phyloP scores from a whole-genome alignment of 805 yeast genomes.

The Tetrapisispora arboricola region DNA sequence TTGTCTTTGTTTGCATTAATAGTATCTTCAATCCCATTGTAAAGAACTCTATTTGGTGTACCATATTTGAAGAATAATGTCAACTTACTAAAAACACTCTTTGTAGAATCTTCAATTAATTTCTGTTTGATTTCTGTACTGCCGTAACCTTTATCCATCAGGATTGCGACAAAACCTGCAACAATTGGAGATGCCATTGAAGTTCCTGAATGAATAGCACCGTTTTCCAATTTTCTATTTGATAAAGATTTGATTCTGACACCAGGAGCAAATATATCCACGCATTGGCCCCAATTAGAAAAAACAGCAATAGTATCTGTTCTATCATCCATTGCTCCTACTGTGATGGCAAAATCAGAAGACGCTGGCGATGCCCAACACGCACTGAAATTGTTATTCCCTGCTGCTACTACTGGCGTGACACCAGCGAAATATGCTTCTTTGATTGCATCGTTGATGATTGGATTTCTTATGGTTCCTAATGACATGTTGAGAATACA shows the following conservation, averaged over 20 bases:
- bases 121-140: conserved; percentile 33
- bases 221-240: conserved; percentile 14
- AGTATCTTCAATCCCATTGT: conserved; percentile 27
- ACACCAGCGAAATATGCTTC: conserved; percentile 69
- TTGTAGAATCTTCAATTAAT: conserved; percentile 38
- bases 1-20: conserved; percentile 26
- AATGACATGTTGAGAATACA: conserved; percentile 75
- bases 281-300: conserved; percentile 89
- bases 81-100: conserved; percentile 37
- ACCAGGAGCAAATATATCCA: conserved; percentile 80
- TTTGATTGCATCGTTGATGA: conserved; percentile 64
- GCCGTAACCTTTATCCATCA: conserved; percentile 42
- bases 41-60: conserved; percentile 52
- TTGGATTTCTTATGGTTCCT: conserved; percentile 59
- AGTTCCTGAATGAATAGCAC: conserved; percentile 50
- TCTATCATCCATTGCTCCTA: conserved; percentile 80
- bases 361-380: conserved; percentile 85
- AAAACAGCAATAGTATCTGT: conserved; percentile 64
- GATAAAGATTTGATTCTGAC: conserved; percentile 52
- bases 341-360: conserved; percentile 60
- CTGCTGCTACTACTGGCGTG: conserved; percentile 74
- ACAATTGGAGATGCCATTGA: conserved; percentile 75
- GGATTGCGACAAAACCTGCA: conserved; percentile 52
- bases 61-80: conserved; percentile 38
- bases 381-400: conserved; percentile 70